These are phyloP conservation scores for Silene coronaria DNA, from an alignment of 179 eudicot genomes.

Conservation along the genomic window DNA sequence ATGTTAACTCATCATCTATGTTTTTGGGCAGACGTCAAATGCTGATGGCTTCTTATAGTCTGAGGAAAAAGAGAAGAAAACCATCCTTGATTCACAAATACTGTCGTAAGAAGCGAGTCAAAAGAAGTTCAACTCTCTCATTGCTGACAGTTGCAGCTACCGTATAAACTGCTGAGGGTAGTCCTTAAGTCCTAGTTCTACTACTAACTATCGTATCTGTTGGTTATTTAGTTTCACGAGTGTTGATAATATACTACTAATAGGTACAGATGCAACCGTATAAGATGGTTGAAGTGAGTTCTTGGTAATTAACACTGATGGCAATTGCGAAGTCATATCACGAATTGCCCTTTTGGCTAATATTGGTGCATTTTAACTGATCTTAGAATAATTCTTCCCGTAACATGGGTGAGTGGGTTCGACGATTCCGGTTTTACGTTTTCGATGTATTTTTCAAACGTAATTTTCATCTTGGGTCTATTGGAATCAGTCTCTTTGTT, in stretches of 20 bases:
- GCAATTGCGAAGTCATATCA: not conserved
- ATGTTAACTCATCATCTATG: conserved; percentile 24
- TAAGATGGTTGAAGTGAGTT: not conserved
- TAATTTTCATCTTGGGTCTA: too few relatives aligned
- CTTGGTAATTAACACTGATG: not conserved
- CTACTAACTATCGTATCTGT: not conserved
- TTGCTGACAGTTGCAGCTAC: conserved; percentile 15
- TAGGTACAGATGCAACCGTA: not conserved
- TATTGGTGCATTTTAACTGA: not conserved
- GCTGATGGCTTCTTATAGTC: conserved; percentile 30
- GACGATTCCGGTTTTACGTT: too few relatives aligned
- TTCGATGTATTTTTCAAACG: too few relatives aligned
- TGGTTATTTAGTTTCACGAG: not conserved
- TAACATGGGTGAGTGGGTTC: too few relatives aligned
- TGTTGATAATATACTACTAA: not conserved
- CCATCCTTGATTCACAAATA: conserved; percentile 10
- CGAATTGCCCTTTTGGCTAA: not conserved
- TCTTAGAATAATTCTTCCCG: not conserved
- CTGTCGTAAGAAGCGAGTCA: conserved; percentile 24
- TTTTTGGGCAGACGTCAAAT: conserved; percentile 30
- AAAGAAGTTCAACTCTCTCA: conserved; percentile 18
- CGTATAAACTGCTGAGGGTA: not conserved
- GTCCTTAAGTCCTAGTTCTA: not conserved
- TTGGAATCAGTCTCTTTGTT: too few relatives aligned
- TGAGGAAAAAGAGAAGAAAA: conserved; percentile 36